Conservation (phyloP, 768 basidiomycete genomes). For the Lactarius sanguifluus region DNA sequence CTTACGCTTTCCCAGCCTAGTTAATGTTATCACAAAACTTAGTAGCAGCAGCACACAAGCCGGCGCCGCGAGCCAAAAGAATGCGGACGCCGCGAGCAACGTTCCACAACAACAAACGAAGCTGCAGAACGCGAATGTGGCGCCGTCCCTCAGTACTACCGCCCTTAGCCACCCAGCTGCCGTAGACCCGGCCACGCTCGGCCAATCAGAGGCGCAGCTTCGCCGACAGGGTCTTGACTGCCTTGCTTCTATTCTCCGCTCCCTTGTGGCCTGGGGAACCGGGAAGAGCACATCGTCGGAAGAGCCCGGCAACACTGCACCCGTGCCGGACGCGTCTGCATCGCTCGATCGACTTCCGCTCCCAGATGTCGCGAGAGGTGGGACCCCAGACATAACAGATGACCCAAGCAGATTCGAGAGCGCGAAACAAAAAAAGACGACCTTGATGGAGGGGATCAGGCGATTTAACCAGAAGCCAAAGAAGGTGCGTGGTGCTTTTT, state of each 20-base stretch:
- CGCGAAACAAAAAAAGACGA: slow-evolving; percentile 96
- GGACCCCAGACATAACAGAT: slow-evolving; percentile 80
- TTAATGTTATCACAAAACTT: slow-evolving; percentile 96
- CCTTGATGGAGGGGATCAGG: slow-evolving; percentile 89
- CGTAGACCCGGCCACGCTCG: slow-evolving; percentile 65
- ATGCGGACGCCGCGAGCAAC: slow-evolving; percentile 60
- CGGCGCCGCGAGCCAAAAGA: slow-evolving; percentile 47
- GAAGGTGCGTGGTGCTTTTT: slow-evolving; percentile 51
- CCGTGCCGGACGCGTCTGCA: slow-evolving; percentile 53
- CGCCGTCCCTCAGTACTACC: slow-evolving; percentile 65
- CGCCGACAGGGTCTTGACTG: slow-evolving; percentile 94
- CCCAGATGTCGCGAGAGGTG: slow-evolving; percentile 56
- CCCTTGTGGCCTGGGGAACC: slow-evolving; percentile 89
- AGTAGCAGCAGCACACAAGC: slow-evolving; percentile 57
- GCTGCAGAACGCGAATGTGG: slow-evolving; percentile 44
- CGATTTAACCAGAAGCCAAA: slow-evolving; percentile 99
- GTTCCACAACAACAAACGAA: slow-evolving; percentile 54
- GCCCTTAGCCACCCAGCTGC: slow-evolving; percentile 64
- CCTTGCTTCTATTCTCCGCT: slow-evolving; percentile 82
- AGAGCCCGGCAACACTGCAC: slow-evolving; percentile 33
- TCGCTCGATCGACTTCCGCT: slow-evolving; percentile 52
- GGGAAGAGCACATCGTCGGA: slow-evolving; percentile 47
- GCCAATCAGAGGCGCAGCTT: slow-evolving; percentile 79
- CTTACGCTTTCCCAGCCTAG: slow-evolving; percentile 51
- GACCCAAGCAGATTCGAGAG: slow-evolving; percentile 92